Conservation (phyloP, 2,329 filamentous ascomycete species). For the Colletotrichum zoysiae region DNA sequence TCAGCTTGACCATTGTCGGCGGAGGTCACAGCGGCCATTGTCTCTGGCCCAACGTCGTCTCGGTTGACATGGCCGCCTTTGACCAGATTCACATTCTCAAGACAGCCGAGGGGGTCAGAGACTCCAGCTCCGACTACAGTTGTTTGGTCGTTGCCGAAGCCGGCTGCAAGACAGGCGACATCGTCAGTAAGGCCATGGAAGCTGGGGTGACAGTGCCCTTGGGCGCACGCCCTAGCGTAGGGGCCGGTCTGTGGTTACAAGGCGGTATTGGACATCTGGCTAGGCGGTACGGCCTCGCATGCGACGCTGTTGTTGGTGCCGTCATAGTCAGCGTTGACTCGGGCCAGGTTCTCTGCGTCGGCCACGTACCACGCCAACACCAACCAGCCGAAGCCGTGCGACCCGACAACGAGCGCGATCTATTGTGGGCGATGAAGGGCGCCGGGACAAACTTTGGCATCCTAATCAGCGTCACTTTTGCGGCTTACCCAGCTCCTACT, state of each 20-base stretch:
- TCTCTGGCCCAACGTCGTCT: slow-evolving; percentile 62
- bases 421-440: slow-evolving; percentile 70
- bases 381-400: slow-evolving; percentile 55
- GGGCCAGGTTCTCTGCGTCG: slow-evolving; percentile 62
- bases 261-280: slow-evolving; percentile 73
- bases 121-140: slow-evolving; percentile 23
- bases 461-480: slow-evolving; percentile 66
- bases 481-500: slow-evolving; percentile 55
- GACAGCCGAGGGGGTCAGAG: slow-evolving; percentile 41
- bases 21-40: slow-evolving; percentile 73
- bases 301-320: slow-evolving; percentile 71
- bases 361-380: slow-evolving; percentile 62
- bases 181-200: slow-evolving; percentile 61
- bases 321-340: slow-evolving; percentile 66
- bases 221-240: slow-evolving; percentile 72
- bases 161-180: slow-evolving; percentile 69
- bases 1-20: slow-evolving; percentile 64
- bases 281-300: slow-evolving; percentile 67
- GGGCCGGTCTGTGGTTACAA: slow-evolving; percentile 73
- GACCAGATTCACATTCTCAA: slow-evolving; percentile 60
- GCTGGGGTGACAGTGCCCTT: slow-evolving; percentile 68
- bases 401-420: slow-evolving; percentile 61
- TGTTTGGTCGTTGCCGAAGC: slow-evolving; percentile 62
- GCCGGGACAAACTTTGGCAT: slow-evolving; percentile 72
- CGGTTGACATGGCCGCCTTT: slow-evolving; percentile 71